phyloP scores from a whole-genome alignment of 257 asterid genomes.

The Avicennia marina region DNA sequence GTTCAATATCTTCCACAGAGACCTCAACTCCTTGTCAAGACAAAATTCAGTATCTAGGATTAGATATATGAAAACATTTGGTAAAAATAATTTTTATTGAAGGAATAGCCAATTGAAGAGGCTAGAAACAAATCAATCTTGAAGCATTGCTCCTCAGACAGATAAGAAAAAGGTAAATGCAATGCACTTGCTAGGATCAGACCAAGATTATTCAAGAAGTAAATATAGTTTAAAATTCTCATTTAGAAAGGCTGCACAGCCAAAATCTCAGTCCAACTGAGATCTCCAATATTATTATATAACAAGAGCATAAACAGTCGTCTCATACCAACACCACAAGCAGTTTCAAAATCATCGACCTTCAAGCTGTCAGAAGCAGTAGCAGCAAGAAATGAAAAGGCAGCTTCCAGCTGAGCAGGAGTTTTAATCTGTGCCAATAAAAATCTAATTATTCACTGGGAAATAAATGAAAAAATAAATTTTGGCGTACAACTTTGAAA shows the following conservation, averaged over 20 bases:
- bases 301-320: not conserved
- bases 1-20: conserved; percentile 57
- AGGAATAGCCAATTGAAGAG: not conserved
- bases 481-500: not conserved
- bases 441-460: conserved; percentile 2
- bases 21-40: conserved; percentile 71
- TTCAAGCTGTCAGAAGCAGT: conserved; percentile 50
- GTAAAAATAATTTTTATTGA: not conserved
- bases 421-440: conserved; percentile 48
- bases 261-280: not conserved
- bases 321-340: conserved; percentile 86
- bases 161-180: not conserved
- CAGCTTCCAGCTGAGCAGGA: conserved; percentile 84
- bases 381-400: conserved; percentile 50
- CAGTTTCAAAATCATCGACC: conserved; percentile 59
- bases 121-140: not conserved
- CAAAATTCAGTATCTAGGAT: conserved; percentile 7
- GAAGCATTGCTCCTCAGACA: not conserved
- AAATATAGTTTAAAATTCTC: too few species aligned
- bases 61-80: not conserved
- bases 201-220: too few species aligned
- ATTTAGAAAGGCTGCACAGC: not conserved
- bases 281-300: not conserved
- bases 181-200: not conserved
- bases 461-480: not conserved